Percentiles rank a stretch among this genome's conserved stretches.
phyloP scores from a whole-genome alignment of 2,329 filamentous ascomycete species.

The Colletotrichum sp. region DNA sequence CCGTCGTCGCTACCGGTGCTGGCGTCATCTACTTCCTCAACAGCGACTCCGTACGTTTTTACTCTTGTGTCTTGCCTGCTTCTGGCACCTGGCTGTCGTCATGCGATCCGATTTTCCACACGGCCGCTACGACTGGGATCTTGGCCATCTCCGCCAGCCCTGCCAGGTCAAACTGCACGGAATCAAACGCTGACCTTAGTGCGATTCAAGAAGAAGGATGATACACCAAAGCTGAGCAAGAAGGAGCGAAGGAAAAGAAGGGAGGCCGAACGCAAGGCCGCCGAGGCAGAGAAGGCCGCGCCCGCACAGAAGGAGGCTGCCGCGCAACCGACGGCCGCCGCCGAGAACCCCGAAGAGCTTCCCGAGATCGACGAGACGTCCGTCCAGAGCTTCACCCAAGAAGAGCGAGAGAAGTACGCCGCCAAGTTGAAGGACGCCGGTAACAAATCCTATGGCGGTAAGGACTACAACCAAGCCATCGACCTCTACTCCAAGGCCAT shows the following conservation, averaged over 20 bases:
- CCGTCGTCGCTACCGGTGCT: conserved; percentile 87
- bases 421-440: conserved; percentile 92
- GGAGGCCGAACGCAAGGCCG: conserved; percentile 70
- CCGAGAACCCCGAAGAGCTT: conserved; percentile 69
- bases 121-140: background rate
- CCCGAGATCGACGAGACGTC: conserved; percentile 69
- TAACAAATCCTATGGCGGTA: conserved; percentile 94
- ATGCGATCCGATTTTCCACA: conserved; percentile 8
- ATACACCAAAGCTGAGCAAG: conserved; percentile 78
- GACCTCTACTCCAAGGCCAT: conserved; percentile 96
- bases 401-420: conserved; percentile 86
- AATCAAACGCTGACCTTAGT: conserved; percentile 3
- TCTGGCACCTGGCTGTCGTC: background rate
- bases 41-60: conserved; percentile 53
- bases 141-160: background rate
- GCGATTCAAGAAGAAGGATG: conserved; percentile 37
- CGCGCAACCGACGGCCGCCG: conserved; percentile 53
- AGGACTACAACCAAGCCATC: conserved; percentile 93
- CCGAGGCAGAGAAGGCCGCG: conserved; percentile 41
- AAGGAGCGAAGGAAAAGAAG: conserved; percentile 90
- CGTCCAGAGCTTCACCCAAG: conserved; percentile 53
- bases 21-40: conserved; percentile 92
- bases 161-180: background rate
- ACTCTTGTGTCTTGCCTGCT: background rate
- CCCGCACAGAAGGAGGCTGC: conserved; percentile 30